These are phyloP conservation scores for Lobosporangium transversale DNA, from an alignment of 192 early-diverging fungal genomes.

Conservation along the genomic window DNA sequence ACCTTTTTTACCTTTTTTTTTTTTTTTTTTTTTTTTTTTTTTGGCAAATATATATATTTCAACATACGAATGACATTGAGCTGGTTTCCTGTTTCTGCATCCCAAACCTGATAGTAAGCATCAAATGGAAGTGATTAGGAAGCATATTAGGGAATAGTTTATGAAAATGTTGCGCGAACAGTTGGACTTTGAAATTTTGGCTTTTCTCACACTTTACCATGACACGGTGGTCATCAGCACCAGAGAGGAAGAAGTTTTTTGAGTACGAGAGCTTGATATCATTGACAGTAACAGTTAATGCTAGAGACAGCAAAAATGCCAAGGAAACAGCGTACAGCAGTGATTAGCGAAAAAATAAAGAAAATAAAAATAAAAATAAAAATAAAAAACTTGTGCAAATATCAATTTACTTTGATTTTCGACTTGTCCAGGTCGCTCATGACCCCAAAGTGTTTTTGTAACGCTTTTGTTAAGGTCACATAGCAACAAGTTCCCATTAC, in stretches of 20 bases:
- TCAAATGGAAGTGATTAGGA: too few species aligned
- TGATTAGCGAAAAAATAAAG: too few species aligned
- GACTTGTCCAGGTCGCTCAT: background rate
- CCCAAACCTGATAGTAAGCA: conserved; percentile 21
- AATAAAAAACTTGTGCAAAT: background rate
- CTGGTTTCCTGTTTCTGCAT: conserved; percentile 20
- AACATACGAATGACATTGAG: conserved; percentile 9
- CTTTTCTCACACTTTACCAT: too few species aligned
- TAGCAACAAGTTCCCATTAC: conserved; percentile 31
- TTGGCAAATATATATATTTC: too few species aligned
- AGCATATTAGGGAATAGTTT: too few species aligned
- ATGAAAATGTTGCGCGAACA: too few species aligned
- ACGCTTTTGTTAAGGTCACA: conserved; percentile 18
- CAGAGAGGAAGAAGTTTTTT: conserved; percentile 26
- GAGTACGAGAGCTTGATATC: conserved; percentile 40
- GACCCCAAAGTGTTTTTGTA: conserved; percentile 20
- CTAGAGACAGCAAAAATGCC: background rate
- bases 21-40: too few species aligned
- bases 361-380: background rate
- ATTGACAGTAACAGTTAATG: conserved; percentile 23
- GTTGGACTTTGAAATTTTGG: too few species aligned
- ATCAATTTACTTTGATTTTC: background rate
- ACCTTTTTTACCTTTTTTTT: too few species aligned
- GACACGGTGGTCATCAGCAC: conserved; percentile 21
- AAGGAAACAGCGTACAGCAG: too few species aligned